phyloP scores from a whole-genome alignment of 768 basidiomycete genomes.

The Kwoniella sp. region DNA sequence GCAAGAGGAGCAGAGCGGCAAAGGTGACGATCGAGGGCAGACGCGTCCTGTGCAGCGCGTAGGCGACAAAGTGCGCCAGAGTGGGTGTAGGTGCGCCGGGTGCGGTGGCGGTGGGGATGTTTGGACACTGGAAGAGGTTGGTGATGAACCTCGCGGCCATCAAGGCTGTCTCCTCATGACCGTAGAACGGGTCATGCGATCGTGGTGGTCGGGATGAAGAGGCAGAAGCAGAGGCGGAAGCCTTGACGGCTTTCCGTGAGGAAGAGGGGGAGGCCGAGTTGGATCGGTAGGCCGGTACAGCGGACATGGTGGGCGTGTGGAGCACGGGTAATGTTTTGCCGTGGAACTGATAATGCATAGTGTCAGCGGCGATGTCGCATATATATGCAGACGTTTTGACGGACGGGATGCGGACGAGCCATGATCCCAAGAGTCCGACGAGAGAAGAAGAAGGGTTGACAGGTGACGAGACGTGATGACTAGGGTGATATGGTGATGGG shows the following conservation, averaged over 20 bases:
- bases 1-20: conserved; percentile 68
- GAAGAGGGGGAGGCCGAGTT: conserved; percentile 35
- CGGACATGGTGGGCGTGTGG: conserved; percentile 4
- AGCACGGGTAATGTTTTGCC: too few species aligned
- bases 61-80: conserved; percentile 76
- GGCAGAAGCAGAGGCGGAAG: conserved; percentile 40
- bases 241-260: conserved; percentile 33
- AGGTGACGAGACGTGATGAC: too few species aligned
- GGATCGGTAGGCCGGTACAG: conserved; percentile 18
- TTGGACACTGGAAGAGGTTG: conserved; percentile 79
- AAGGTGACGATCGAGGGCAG: conserved; percentile 64
- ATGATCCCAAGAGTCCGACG: too few species aligned
- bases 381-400: too few species aligned
- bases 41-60: conserved; percentile 78
- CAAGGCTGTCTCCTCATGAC: conserved; percentile 68
- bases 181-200: conserved; percentile 55
- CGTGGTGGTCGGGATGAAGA: conserved; percentile 34
- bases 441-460: too few species aligned
- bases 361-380: too few species aligned
- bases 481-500: too few species aligned
- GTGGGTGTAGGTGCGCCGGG: conserved; percentile 58
- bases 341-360: too few species aligned
- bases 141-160: conserved; percentile 75
- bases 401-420: too few species aligned
- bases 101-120: conserved; percentile 60